Conservation (phyloP, 306 rosid species). For the Citrullus amarus region DNA sequence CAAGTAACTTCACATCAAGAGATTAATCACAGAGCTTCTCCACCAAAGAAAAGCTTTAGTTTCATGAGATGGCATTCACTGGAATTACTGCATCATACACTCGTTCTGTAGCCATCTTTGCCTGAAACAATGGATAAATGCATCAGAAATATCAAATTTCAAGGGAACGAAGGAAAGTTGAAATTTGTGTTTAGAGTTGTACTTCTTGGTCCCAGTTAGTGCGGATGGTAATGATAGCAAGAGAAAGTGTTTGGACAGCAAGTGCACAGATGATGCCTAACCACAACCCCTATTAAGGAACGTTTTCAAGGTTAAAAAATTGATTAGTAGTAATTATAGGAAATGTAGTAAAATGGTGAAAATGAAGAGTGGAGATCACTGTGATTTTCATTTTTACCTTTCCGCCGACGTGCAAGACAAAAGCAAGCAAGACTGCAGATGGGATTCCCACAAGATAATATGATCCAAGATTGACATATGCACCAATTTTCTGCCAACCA, state of each 20-base stretch:
- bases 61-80: slow-evolving; percentile 15
- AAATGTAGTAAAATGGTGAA: not conserved
- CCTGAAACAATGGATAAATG: slow-evolving; percentile 15
- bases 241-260: slow-evolving; percentile 37
- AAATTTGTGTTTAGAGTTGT: not conserved
- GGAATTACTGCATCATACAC: slow-evolving; percentile 24
- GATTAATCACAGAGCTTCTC: not conserved
- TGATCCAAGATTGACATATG: slow-evolving; percentile 59
- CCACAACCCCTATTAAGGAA: slow-evolving; percentile 48
- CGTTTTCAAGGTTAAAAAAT: no score
- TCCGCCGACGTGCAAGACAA: slow-evolving; percentile 46
- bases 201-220: slow-evolving; percentile 67
- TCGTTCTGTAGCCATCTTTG: slow-evolving; percentile 42
- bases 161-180: not conserved
- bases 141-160: not conserved
- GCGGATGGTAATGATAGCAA: slow-evolving; percentile 31
- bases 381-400: slow-evolving; percentile 24
- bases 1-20: not conserved
- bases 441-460: slow-evolving; percentile 71
- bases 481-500: slow-evolving; percentile 78
- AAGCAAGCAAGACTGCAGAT: slow-evolving; percentile 39
- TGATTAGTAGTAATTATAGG: not conserved
- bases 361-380: not conserved
- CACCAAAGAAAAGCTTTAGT: not conserved
- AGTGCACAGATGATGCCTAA: slow-evolving; percentile 62